Percentiles rank a stretch among this genome's conserved stretches.
Evolutionary conservation across 2,329 filamentous ascomycete genomes (phyloP).

Genomic region (Xylariaceae sp.): DNA sequence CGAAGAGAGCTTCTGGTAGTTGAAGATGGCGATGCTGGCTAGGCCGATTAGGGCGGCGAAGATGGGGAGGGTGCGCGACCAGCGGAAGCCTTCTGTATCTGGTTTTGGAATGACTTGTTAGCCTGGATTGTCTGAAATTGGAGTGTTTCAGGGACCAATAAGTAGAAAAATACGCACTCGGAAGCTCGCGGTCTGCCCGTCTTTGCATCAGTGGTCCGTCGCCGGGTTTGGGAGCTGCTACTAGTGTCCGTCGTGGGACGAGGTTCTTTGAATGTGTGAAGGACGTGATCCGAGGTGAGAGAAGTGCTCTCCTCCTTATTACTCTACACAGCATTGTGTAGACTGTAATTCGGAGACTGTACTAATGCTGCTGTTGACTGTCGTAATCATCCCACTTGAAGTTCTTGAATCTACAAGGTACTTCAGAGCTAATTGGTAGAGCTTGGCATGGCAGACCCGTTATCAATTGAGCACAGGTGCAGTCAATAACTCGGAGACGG

Average conservation of each 20-base stretch:
- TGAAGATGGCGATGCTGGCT: slow-evolving; percentile 87
- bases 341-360: slow-evolving; percentile 5
- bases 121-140: neutral
- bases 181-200: slow-evolving; percentile 62
- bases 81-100: slow-evolving; percentile 52
- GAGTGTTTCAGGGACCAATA: neutral
- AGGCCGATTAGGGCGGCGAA: slow-evolving; percentile 70
- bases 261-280: slow-evolving; percentile 12
- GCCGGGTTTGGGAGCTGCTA: slow-evolving; percentile 54
- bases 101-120: slow-evolving; percentile 7
- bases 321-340: slow-evolving; percentile 33
- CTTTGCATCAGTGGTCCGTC: slow-evolving; percentile 63
- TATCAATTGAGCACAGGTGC: neutral
- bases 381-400: slow-evolving; percentile 15
- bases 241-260: slow-evolving; percentile 41
- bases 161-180: slow-evolving; percentile 42
- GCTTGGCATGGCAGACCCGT: neutral
- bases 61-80: slow-evolving; percentile 72
- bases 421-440: neutral
- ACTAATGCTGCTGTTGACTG: slow-evolving; percentile 1
- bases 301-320: slow-evolving; percentile 29
- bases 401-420: neutral
- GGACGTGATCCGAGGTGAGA: slow-evolving; percentile 19
- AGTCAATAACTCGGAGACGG: neutral
- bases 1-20: slow-evolving; percentile 94